A percentile compares a stretch with the other conserved stretches of the same genome.
Evolutionary conservation across 305 asterid genomes (phyloP).

Genomic region (Fraxinus floribunda): DNA sequence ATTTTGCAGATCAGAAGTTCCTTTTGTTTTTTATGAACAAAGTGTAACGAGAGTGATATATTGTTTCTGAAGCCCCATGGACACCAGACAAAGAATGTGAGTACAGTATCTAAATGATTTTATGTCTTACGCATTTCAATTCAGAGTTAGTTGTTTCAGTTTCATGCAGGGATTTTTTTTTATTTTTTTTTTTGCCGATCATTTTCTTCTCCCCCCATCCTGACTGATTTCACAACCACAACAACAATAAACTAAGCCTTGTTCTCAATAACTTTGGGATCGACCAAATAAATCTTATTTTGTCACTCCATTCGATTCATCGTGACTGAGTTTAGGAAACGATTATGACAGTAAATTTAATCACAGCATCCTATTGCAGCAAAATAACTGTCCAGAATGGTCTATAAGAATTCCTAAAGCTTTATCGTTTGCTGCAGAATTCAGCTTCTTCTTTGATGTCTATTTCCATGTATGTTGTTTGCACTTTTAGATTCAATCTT

Average conservation of each 20-base stretch:
- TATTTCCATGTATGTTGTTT: not conserved
- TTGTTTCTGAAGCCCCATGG: constrained; percentile 30
- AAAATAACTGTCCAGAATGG: not conserved
- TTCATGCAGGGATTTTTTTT: not conserved
- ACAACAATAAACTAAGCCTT: not conserved
- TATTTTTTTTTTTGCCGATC: too few relatives aligned
- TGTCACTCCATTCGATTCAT: not conserved
- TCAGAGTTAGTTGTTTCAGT: not conserved
- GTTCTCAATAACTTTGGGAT: not conserved
- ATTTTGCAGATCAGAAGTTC: not conserved
- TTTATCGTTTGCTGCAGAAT: not conserved
- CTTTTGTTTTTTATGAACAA: not conserved
- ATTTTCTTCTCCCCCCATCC: not conserved
- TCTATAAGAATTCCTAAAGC: not conserved
- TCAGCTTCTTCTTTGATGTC: not conserved
- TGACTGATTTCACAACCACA: not conserved
- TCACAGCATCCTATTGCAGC: not conserved
- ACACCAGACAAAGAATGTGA: constrained; percentile 34
- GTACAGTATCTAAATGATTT: not conserved
- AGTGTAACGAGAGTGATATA: constrained; percentile 12
- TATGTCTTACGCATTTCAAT: not conserved
- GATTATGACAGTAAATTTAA: not conserved
- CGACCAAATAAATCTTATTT: not conserved
- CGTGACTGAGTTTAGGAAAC: not conserved
- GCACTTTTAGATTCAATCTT: not conserved